A percentile compares a stretch with the other conserved stretches of the same genome.
These are phyloP conservation scores for Lophiotrema nucula DNA, from an alignment of 495 filamentous ascomycete genomes.

Conservation along the genomic window DNA sequence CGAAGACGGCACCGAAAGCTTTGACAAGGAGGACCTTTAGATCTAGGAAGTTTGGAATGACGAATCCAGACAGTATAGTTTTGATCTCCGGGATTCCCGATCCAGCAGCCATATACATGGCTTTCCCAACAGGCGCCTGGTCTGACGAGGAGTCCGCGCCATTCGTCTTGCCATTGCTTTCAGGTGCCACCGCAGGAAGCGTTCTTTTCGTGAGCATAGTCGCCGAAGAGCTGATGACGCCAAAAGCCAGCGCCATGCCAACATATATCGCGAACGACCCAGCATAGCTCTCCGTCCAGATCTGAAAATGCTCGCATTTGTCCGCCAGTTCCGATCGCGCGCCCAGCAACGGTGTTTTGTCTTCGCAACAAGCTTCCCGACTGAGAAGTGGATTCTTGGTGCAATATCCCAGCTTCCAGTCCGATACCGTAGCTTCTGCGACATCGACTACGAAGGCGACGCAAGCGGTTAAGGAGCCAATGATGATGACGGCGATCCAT, in stretches of 20 bases:
- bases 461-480: constrained; percentile 55
- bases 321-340: constrained; percentile 34
- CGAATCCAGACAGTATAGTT: constrained; percentile 59
- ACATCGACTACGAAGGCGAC: constrained; percentile 58
- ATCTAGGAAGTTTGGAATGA: constrained; percentile 56
- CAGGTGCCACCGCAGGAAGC: constrained; percentile 46
- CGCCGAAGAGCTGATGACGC: constrained; percentile 49
- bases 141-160: constrained; percentile 17
- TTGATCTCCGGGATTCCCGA: constrained; percentile 62
- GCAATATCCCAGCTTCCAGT: constrained; percentile 58
- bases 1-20: constrained; percentile 56
- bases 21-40: constrained; percentile 56
- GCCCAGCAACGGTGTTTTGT: constrained; percentile 37
- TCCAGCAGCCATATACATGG: constrained; percentile 58
- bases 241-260: constrained; percentile 50
- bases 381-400: constrained; percentile 46
- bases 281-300: constrained; percentile 47
- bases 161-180: constrained; percentile 33
- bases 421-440: constrained; percentile 52
- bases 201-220: constrained; percentile 54
- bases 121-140: constrained; percentile 43
- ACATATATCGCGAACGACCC: constrained; percentile 51
- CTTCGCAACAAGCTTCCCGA: constrained; percentile 50
- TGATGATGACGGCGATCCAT: constrained; percentile 53
- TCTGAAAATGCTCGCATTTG: constrained; percentile 45